Percentiles rank a stretch among this genome's conserved stretches.
phyloP scores from a whole-genome alignment of 2,329 filamentous ascomycete species.

The Sporothrix phasma region DNA sequence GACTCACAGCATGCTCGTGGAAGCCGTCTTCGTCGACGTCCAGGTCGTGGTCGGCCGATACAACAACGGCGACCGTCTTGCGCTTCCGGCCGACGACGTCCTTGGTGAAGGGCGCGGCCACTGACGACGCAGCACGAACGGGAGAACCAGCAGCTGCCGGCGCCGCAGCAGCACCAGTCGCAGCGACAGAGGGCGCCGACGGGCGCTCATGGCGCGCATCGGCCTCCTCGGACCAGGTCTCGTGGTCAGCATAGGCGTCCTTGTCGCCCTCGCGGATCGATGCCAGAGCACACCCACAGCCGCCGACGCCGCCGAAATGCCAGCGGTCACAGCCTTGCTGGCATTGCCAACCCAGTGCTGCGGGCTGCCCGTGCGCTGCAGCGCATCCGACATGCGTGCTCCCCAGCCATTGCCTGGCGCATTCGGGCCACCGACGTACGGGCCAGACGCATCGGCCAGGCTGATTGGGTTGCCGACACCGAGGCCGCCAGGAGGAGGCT shows the following conservation, averaged over 20 bases:
- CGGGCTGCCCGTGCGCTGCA: slow-evolving; percentile 74
- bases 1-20: slow-evolving; percentile 72
- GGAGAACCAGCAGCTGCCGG: background rate
- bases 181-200: background rate
- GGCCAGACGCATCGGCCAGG: slow-evolving; percentile 18
- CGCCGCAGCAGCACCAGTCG: background rate
- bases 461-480: slow-evolving; percentile 21
- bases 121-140: background rate
- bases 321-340: slow-evolving; percentile 68
- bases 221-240: slow-evolving; percentile 86
- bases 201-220: slow-evolving; percentile 46
- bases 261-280: slow-evolving; percentile 78
- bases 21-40: slow-evolving; percentile 50
- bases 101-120: background rate
- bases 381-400: slow-evolving; percentile 67
- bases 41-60: slow-evolving; percentile 63
- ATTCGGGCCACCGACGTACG: background rate
- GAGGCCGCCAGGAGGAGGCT: background rate
- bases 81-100: slow-evolving; percentile 33
- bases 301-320: slow-evolving; percentile 72
- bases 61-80: slow-evolving; percentile 78
- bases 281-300: slow-evolving; percentile 70
- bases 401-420: slow-evolving; percentile 47
- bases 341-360: slow-evolving; percentile 82
- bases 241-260: slow-evolving; percentile 72